Evolutionary conservation across 2,329 filamentous ascomycete genomes (phyloP), one percentile per base, ranked within the genome.

Genomic region (Raffaelea albimanens): DNA sequence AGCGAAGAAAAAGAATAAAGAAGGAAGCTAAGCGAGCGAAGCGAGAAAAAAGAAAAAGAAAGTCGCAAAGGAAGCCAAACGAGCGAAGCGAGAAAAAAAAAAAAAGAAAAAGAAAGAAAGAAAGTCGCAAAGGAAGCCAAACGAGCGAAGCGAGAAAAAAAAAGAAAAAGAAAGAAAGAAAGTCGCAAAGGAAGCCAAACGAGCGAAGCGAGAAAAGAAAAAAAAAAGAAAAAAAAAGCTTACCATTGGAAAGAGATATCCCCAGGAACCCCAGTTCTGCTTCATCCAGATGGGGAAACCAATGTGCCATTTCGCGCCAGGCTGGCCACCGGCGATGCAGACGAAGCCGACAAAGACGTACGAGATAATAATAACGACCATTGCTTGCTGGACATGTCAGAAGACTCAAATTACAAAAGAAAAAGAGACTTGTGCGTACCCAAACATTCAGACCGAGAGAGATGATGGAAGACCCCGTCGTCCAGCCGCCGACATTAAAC

Each of bases 311-410:
- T 61, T 56, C 5, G 66, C 66, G 18, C 65, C 66, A 16, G 64
- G 61, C 22, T 57, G 59, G 40, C 65, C 66, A 41, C 63, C 64
- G 38, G 60, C 48, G 38, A 65, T 59, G 11, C 62, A 60, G 25
- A 67, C 58, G 21, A 58, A 40, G 16, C 61, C 59, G 61, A 71
- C 66, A 5, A 73, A 57, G 1, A 70, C 53, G 8, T 67, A 62
- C 7, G 65, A 65, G 7, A 73, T 47, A 18, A 73, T 59, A 21
- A 73, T 71, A 46, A 72, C 63, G 21, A 63, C 56, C 65, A 74
- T 70, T 20, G 69, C 58, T 48, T 72, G 69, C n/a, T 34, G 31
- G 16, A 16, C 16, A 34, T 34, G 31, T 34, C 16, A 16, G 31
- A 34, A 34, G 19, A 40, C 10, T n/a, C n/a, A 40, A 40, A 40